Base-by-base conservation (phyloP, 2,329 filamentous ascomycete genomes). In the Fusarium paranaense region DNA sequence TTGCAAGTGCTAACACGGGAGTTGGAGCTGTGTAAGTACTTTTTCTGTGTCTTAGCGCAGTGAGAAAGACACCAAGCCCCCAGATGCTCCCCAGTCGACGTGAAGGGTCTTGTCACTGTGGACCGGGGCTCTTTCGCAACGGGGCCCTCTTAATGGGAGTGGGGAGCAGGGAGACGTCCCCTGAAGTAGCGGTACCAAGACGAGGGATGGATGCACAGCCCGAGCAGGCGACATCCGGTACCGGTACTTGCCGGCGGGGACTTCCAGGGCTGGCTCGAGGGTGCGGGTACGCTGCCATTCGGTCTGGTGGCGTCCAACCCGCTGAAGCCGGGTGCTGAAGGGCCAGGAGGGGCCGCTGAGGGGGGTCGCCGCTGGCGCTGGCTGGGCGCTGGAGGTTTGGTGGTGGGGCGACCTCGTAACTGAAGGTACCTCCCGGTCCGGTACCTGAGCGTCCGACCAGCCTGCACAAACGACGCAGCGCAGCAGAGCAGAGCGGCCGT, bases 381-480 rank as follows among this genome's bases (percentile, higher is more conserved):
- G 50, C 37, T 64, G 67, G 60, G 63, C 38, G 62, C 72, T 70
- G 58, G 62, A 45, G 40, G 58, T 69, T 72, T 69, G 56, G 57
- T 64, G 65, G 72, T 60, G 72, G 72, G 72, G 70, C 70, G 60
- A 73, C 64, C 72, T 75, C 73, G 73, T 75, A 75, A 75, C 45
- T 62, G 67, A 56, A 32, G 60, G 54, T 65, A 70, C 66, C 27
- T 59, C 64, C 30, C 22, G 47, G 59, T 42, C 38, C 37, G 37
- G 59, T 56, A 47, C 42, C 59, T 61, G 30, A 50, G 22, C 54
- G 16, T 30, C 47, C 16, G 25, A n/a, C 47, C 47, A 30, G 25
- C 47, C 47, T 16, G n/a, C 50, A 33, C 50, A 54, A 54, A 54
- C 50, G 50, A 54, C 30, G 50, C 50, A 33, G 50, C 27, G 32